Evolutionary conservation across 1,139 yeast species (phyloP), one percentile per base, ranked within the genome.

Genomic region (Kodamaea suecica): DNA sequence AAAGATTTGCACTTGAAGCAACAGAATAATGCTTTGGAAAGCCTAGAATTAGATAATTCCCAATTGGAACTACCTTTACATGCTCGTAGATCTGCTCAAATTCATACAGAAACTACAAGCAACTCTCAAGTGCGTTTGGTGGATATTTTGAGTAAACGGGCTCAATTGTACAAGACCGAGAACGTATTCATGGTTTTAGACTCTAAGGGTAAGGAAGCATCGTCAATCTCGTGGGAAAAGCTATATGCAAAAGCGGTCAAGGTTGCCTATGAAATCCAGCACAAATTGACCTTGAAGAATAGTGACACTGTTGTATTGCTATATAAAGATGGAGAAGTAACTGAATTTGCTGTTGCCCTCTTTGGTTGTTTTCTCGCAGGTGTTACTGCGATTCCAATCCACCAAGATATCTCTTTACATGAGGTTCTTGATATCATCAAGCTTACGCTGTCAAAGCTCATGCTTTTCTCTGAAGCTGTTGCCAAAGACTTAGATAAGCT

Each of bases 331-430:
- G 76, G 76, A 21, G 98, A 94, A 56, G 80, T 87, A 1, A 72
- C 84, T 12, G 97, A 92, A 47, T 90, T 90, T 54, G 77, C 85
- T 0, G 77, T 85, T 1, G 95, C 97, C 0, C 59, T 94, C 12
- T 74, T 87, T 53, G 98, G 97, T 3, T 90, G 97, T 54, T 87
- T 92, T 49, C 66, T 92, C 44, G 95, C 97, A 0, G 96, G 95
- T 1, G 85, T 87, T 26, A 90, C 94, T 1, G 97, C 97, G 0
- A 94, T 94, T 8, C 98, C 98, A 0, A 78, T 88, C 29, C 84
- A 85, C 35, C 83, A 88, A 34, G 84, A 84, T 35, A 78, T 83
- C 29, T 72, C 78, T 16, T 51, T 80, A 27, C 66, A 66, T 35
- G 95, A 87, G 46, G 79, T 86, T 35, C 69, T 80, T 14, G 81